A percentile compares a stretch with the other conserved stretches of the same genome.
Evolutionary conservation across 495 filamentous ascomycete genomes (phyloP).

Genomic region (Penicillium arizonense): DNA sequence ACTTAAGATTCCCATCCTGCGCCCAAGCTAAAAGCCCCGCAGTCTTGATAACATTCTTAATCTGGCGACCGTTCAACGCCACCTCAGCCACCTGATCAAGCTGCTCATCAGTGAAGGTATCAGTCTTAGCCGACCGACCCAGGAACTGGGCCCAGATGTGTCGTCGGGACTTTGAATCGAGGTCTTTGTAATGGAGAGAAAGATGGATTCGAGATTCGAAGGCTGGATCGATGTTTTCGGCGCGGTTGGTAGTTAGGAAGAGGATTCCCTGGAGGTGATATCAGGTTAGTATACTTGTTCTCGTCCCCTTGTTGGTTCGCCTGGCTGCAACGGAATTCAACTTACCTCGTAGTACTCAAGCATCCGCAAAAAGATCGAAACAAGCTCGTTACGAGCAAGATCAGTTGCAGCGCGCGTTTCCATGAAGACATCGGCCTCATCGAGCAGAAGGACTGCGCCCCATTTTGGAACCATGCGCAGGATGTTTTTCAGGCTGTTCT

Average conservation of each 20-base stretch:
- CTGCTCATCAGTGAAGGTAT: constrained; percentile 25
- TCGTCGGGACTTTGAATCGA: constrained; percentile 27
- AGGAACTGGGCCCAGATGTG: constrained; percentile 34
- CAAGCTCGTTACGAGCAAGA: constrained; percentile 41
- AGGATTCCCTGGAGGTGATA: constrained; percentile 54
- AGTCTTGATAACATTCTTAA: constrained; percentile 55
- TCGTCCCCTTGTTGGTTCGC: no score
- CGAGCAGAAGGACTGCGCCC: constrained; percentile 44
- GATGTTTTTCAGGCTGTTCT: constrained; percentile 48
- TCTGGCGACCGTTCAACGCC: constrained; percentile 36
- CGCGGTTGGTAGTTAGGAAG: constrained; percentile 59
- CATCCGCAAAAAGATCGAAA: constrained; percentile 51
- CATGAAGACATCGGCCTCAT: constrained; percentile 50
- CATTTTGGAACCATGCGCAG: constrained; percentile 49
- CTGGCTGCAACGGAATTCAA: constrained; percentile 4
- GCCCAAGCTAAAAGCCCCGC: constrained; percentile 26
- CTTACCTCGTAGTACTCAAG: constrained; percentile 49
- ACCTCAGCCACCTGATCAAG: constrained; percentile 23
- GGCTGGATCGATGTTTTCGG: constrained; percentile 47
- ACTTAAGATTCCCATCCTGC: constrained; percentile 13
- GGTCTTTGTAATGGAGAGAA: constrained; percentile 43
- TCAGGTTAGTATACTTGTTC: neutral
- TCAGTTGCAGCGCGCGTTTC: constrained; percentile 32
- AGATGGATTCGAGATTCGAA: constrained; percentile 54
- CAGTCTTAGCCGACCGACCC: constrained; percentile 6